Evolutionary conservation across 768 basidiomycete genomes (phyloP).

Genomic region (Mycena crocata): DNA sequence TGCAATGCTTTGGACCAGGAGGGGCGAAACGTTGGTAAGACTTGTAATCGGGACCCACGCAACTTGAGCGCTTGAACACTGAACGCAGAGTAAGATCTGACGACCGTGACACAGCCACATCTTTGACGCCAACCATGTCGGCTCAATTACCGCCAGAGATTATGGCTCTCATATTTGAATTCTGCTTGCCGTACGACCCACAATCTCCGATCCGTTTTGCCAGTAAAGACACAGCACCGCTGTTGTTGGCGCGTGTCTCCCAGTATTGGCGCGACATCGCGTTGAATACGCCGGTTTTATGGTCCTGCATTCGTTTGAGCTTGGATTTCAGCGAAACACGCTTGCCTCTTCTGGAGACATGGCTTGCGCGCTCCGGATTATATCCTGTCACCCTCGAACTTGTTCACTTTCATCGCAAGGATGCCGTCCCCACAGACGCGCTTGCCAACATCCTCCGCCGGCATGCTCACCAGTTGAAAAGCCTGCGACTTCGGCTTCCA

Average conservation of each 20-base stretch:
- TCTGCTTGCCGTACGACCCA: neutral
- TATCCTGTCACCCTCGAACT: neutral
- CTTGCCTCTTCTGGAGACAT: neutral
- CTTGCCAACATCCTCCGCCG: neutral
- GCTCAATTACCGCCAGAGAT: neutral
- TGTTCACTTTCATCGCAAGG: neutral
- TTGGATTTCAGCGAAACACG: neutral
- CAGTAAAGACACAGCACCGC: neutral
- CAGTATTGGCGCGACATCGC: neutral
- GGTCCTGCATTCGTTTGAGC: neutral
- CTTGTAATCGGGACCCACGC: too few species aligned
- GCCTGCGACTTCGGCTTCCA: neutral
- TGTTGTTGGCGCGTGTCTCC: neutral
- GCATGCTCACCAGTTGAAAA: neutral
- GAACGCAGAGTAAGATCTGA: too few species aligned
- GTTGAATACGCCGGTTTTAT: neutral
- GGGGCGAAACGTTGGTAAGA: too few species aligned
- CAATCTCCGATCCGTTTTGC: neutral
- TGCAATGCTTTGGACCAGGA: too few species aligned
- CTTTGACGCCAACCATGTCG: too few species aligned
- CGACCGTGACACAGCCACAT: too few species aligned
- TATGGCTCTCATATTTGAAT: conserved; percentile 3
- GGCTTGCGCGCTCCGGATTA: neutral
- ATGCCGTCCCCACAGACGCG: neutral
- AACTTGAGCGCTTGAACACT: too few species aligned